Percentiles rank a stretch among this genome's conserved stretches.
Conservation (phyloP, 2,329 filamentous ascomycete species). For the Stagonosporopsis rhizophila region DNA sequence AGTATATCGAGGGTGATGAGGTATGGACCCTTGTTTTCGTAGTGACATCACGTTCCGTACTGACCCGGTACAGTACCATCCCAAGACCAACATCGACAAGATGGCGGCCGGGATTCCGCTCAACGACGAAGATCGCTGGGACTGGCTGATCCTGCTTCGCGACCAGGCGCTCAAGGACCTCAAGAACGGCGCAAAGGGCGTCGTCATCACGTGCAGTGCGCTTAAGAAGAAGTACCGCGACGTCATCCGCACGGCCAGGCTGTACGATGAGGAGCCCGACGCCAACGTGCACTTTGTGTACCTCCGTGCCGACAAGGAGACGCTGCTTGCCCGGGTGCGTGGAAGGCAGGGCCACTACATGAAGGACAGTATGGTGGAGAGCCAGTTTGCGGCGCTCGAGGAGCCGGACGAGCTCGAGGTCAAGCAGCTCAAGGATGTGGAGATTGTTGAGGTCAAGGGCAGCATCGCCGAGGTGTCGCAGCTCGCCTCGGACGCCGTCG, state of each 20-base stretch:
- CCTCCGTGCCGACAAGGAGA: slow-evolving; percentile 77
- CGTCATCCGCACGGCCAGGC: slow-evolving; percentile 58
- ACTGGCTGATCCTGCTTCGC: slow-evolving; percentile 75
- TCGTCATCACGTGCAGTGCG: slow-evolving; percentile 96
- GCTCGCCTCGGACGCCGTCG: slow-evolving; percentile 50
- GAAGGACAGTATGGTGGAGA: slow-evolving; percentile 93
- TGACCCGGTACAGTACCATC: slow-evolving; percentile 54
- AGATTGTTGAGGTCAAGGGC: slow-evolving; percentile 56
- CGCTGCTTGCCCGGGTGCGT: slow-evolving; percentile 77
- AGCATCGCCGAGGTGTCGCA: slow-evolving; percentile 49
- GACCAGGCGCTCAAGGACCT: slow-evolving; percentile 53
- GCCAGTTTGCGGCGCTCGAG: slow-evolving; percentile 89
- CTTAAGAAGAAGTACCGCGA: slow-evolving; percentile 98
- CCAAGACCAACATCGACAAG: slow-evolving; percentile 69
- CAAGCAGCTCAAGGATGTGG: slow-evolving; percentile 53
- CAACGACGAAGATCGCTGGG: slow-evolving; percentile 94
- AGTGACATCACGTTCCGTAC: background rate
- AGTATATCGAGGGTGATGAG: slow-evolving; percentile 61
- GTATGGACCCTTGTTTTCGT: slow-evolving; percentile 41
- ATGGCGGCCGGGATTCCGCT: slow-evolving; percentile 86
- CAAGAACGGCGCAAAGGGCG: slow-evolving; percentile 58
- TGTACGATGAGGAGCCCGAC: slow-evolving; percentile 55
- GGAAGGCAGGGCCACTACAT: slow-evolving; percentile 87
- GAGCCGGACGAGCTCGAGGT: slow-evolving; percentile 73
- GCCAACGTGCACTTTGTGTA: slow-evolving; percentile 85